Base-by-base conservation (phyloP, 441 rosid genomes). In the Pelargonium exstipulatum region DNA sequence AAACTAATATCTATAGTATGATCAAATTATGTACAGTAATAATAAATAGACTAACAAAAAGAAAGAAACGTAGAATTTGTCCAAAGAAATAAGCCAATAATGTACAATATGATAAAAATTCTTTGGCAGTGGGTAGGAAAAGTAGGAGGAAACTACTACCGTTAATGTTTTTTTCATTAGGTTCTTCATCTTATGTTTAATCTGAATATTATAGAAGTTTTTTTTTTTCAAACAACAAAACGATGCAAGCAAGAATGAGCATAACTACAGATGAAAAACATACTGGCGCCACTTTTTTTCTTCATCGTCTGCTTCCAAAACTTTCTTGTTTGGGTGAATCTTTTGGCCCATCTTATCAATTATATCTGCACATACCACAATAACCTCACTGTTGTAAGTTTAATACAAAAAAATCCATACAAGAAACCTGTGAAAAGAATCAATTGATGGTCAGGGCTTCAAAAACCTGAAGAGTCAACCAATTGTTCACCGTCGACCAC, bases 231-330 rank as follows among this genome's bases (percentile, higher is more conserved):
- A 48, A 4, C 53, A 48, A n/a, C 13, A 17, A 53, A 5, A 12
- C 5, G 17, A 4, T 0, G 60, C 5, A 6, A 53, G 24, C 2
- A 17, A n/a, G 58, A 51, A 14, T 53, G 24, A 53, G 22, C 24
- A 53, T 6, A 53, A 53, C 60, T 9, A 53, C 24, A 53, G 60
- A 16, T 55, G 61, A 64, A 62, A 0, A 64, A 45, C 64, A 72
- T 90, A 94, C 97, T 83, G 75, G 62, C 82, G 80, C 97, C 99
- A 94, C 78, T 88, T 84, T 69, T 67, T 82, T 83, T 90, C 96
- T 79, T 90, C 97, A 58, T 86, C 94, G 68, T 48, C 84, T 43
- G 61, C 26, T 55, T 81, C 83, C 22, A 70, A 17, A 35, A 74
- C 58, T 5, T 75, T 57, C 29, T 80, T 72, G 40, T 80, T 83